Evolutionary conservation across 257 asterid species (phyloP), one percentile per base, ranked within the genome.

Genomic region (Nicotiana tabacum): DNA sequence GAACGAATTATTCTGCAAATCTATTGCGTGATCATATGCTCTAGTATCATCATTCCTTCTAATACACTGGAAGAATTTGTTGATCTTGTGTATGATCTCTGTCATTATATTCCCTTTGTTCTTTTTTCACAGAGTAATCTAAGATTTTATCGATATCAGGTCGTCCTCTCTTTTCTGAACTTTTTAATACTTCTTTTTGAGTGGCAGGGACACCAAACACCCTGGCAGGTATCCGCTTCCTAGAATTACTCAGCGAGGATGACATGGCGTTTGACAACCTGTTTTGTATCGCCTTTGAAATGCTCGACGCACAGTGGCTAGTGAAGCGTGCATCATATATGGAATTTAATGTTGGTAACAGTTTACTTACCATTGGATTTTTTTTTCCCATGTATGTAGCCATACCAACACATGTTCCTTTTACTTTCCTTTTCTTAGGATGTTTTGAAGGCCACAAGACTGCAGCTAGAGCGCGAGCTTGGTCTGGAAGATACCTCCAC

Each of bases 241-340:
- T 94, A 82, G 95, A 93, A 48, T 35, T 93, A 69, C 91, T 94
- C 16, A 85, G 89, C 66, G 87, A 85, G 27, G 98, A 96, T 80
- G 98, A 94, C 69, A 93, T 90, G 98, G 98, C 98, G 3, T 96
- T 94, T 29, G 98, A 96, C 88, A 88, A 91, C 82, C 91, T 96
- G 66, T 96, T 93, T 88, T 96, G 99, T 43, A 77, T 96, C 30
- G 97, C 99, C 78, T 96, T 96, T 89, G 92, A 91, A 86, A 87
- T 96, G 90, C 81, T 96, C 91, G 99, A 96, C 27, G 95, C 92
- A 1, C 98, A 94, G 83, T 96, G 99, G 99, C 98, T 96, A 51
- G 94, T 88, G 0, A 94, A 87, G 78, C 98, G 91, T 7, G 99
- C 99, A 57, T 96, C 99, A 9, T 96, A 96, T 80, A 96, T 96